Evolutionary conservation across 2,329 filamentous ascomycete genomes (phyloP).

Genomic region (Fusarium liriodendri): DNA sequence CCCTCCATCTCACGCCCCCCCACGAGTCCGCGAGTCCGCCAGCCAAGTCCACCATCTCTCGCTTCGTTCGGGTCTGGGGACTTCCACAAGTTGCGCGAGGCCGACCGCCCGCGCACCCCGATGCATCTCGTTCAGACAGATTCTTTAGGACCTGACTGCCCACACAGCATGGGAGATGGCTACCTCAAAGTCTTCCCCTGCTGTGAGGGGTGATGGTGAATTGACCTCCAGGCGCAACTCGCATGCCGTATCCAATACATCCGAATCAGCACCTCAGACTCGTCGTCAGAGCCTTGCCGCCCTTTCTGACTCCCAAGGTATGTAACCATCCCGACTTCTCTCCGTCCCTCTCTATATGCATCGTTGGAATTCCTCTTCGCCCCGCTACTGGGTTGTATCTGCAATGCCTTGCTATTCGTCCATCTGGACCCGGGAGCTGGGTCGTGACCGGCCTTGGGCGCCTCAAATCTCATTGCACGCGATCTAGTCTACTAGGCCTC

Average conservation of each 20-base stretch:
- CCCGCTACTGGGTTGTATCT: not conserved
- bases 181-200: constrained; percentile 44
- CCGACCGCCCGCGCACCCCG: constrained; percentile 40
- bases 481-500: not conserved
- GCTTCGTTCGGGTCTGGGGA: constrained; percentile 37
- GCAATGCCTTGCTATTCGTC: constrained; percentile 16
- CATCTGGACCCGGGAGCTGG: not conserved
- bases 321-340: constrained; percentile 18
- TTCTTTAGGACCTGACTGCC: constrained; percentile 37
- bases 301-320: constrained; percentile 47
- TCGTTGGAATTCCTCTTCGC: not conserved
- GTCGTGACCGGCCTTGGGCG: not conserved
- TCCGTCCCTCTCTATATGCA: not conserved
- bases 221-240: constrained; percentile 40
- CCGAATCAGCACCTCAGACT: constrained; percentile 35
- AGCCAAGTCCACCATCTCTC: constrained; percentile 36
- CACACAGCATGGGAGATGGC: constrained; percentile 53
- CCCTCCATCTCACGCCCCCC: constrained; percentile 22
- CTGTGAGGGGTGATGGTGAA: constrained; percentile 43
- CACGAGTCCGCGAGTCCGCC: constrained; percentile 29
- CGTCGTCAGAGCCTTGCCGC: constrained; percentile 42
- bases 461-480: not conserved
- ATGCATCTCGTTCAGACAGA: constrained; percentile 30
- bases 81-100: constrained; percentile 38
- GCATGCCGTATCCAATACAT: constrained; percentile 39